These are phyloP conservation scores for Colletotrichum kahawae DNA, from an alignment of 2,329 filamentous ascomycete species.

Conservation along the genomic window DNA sequence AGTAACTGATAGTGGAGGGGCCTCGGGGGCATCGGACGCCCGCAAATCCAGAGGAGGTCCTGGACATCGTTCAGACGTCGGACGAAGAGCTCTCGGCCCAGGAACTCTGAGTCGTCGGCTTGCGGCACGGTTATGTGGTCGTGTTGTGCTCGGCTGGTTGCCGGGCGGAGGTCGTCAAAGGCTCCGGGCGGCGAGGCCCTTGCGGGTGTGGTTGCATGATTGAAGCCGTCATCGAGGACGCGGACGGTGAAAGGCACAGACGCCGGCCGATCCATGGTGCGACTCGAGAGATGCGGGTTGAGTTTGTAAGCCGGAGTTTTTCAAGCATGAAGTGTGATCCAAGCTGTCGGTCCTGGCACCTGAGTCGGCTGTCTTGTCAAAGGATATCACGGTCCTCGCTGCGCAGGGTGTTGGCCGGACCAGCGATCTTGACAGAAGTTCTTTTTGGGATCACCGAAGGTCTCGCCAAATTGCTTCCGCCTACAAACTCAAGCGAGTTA, in stretches of 20 bases:
- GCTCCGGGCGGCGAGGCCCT: neutral
- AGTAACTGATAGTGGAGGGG: constrained; percentile 29
- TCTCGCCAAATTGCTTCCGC: neutral
- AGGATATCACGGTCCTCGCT: neutral
- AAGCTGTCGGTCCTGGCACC: neutral
- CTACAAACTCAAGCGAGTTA: neutral
- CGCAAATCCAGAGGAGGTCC: constrained; percentile 30
- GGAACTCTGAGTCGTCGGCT: constrained; percentile 23
- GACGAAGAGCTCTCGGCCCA: constrained; percentile 34
- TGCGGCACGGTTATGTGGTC: constrained; percentile 33
- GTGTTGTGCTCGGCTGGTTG: constrained; percentile 30
- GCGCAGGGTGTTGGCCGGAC: neutral
- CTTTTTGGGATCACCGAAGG: neutral
- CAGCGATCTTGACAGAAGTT: neutral
- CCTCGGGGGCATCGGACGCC: constrained; percentile 28
- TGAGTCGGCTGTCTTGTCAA: neutral
- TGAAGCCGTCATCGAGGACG: constrained; percentile 6
- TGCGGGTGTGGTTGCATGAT: neutral
- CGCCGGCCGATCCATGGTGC: constrained; percentile 9
- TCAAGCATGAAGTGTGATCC: neutral
- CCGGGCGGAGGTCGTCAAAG: constrained; percentile 29
- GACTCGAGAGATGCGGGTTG: neutral
- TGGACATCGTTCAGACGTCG: constrained; percentile 30
- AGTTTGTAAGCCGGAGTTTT: neutral
- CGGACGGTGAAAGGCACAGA: constrained; percentile 18